Conservation (phyloP, 2,329 filamentous ascomycete species). For the Talaromyces sp. region DNA sequence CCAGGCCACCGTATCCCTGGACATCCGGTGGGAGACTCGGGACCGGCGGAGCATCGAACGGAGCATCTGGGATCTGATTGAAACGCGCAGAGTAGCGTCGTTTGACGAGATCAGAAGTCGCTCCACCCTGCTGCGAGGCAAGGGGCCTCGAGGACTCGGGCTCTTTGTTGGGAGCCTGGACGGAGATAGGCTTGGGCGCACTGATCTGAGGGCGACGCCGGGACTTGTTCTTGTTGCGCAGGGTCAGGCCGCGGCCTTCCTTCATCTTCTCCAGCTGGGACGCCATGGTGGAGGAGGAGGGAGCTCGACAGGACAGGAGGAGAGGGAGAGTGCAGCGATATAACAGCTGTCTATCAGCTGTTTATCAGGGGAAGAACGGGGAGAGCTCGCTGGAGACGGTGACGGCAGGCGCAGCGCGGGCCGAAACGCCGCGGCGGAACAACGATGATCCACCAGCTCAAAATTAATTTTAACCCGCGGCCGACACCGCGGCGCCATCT, state of each 20-base stretch:
- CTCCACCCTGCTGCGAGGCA: slow-evolving; percentile 42
- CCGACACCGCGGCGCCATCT: neutral
- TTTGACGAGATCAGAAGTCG: slow-evolving; percentile 81
- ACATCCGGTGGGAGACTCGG: slow-evolving; percentile 59
- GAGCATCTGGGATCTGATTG: slow-evolving; percentile 67
- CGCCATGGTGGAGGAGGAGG: slow-evolving; percentile 1
- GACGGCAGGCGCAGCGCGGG: neutral
- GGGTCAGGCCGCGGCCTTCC: slow-evolving; percentile 55
- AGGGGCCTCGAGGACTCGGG: neutral
- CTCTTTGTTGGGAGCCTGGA: slow-evolving; percentile 32
- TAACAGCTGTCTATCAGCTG: too few relatives aligned
- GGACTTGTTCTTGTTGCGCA: slow-evolving; percentile 58
- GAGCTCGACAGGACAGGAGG: neutral
- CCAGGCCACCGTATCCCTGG: slow-evolving; percentile 53
- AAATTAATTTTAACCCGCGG: slow-evolving; percentile 12
- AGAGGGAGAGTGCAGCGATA: neutral
- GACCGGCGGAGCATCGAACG: slow-evolving; percentile 63
- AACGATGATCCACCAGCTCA: slow-evolving; percentile 28
- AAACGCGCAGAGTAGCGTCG: slow-evolving; percentile 90
- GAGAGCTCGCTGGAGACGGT: neutral
- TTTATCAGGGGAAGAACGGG: neutral
- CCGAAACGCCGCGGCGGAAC: slow-evolving; percentile 32
- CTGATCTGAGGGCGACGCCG: slow-evolving; percentile 54
- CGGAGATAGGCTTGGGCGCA: slow-evolving; percentile 53
- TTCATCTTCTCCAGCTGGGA: slow-evolving; percentile 24